Evolutionary conservation across 1,139 yeast species (phyloP).

Genomic region (Sugiyamaella pinicola): DNA sequence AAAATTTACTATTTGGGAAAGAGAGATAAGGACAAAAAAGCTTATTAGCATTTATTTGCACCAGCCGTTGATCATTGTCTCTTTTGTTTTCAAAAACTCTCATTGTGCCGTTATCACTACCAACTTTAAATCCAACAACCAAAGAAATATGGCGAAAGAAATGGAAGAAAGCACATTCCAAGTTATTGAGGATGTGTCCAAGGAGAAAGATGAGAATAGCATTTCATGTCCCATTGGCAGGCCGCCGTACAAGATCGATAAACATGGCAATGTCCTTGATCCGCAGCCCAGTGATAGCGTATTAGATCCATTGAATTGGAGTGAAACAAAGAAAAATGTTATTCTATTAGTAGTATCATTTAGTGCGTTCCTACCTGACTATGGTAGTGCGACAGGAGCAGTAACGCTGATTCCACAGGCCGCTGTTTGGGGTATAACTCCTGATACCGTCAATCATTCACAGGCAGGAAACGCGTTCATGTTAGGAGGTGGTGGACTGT

Average conservation of each 20-base stretch:
- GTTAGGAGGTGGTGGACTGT: slow-evolving; percentile 22
- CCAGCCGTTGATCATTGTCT: neutral
- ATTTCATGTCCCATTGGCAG: neutral
- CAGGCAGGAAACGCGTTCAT: slow-evolving; percentile 24
- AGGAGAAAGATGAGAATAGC: slow-evolving; percentile 5
- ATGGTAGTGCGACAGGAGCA: slow-evolving; percentile 24
- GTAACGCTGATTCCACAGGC: slow-evolving; percentile 22
- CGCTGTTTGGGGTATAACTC: slow-evolving; percentile 15
- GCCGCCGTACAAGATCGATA: neutral
- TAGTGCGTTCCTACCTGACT: slow-evolving; percentile 21
- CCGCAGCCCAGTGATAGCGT: slow-evolving; percentile 42
- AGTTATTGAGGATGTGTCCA: slow-evolving; percentile 6
- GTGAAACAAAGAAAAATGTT: slow-evolving; percentile 43
- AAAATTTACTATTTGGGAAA: no score
- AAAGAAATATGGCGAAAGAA: neutral
- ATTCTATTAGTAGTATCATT: slow-evolving; percentile 23
- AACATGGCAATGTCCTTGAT: slow-evolving; percentile 13
- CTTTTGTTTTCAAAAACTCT: no score
- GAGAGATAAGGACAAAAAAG: no score
- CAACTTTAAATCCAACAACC: neutral
- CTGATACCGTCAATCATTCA: slow-evolving; percentile 22
- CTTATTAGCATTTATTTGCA: neutral
- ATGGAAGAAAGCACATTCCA: neutral
- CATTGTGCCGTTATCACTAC: neutral
- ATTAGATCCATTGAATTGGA: slow-evolving; percentile 54